Evolutionary conservation across 1,284 basidiomycete genomes (phyloP).

Genomic region (Cutaneotrichosporon sp.): DNA sequence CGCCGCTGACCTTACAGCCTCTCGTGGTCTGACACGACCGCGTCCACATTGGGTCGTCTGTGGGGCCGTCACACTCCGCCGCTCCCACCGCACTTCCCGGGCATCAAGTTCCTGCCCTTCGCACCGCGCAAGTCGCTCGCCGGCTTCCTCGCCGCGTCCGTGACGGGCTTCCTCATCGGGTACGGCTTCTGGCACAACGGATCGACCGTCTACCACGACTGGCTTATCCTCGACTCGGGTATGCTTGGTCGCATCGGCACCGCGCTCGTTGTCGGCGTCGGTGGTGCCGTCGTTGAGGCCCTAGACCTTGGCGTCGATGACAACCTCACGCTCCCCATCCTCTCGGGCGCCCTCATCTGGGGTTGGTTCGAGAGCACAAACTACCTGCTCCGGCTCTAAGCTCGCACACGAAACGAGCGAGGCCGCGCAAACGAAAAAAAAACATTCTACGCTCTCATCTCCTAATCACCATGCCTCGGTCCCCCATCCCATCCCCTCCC

Average conservation of each 20-base stretch:
- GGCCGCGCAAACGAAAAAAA: neutral
- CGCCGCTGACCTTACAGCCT: slow-evolving; percentile 59
- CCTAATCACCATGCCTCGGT: neutral
- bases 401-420: neutral
- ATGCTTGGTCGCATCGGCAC: slow-evolving; percentile 60
- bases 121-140: slow-evolving; percentile 62
- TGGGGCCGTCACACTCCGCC: slow-evolving; percentile 74
- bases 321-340: slow-evolving; percentile 87
- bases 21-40: slow-evolving; percentile 95
- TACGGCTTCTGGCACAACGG: slow-evolving; percentile 70
- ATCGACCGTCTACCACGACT: slow-evolving; percentile 55
- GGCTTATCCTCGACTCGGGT: slow-evolving; percentile 50
- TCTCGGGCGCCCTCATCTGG: slow-evolving; percentile 80
- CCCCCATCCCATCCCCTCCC: neutral
- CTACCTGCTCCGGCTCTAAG: slow-evolving; percentile 23
- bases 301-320: slow-evolving; percentile 89
- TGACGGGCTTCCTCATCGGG: slow-evolving; percentile 73
- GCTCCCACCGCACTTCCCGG: slow-evolving; percentile 62
- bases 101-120: slow-evolving; percentile 43
- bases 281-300: slow-evolving; percentile 80
- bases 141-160: slow-evolving; percentile 79
- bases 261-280: slow-evolving; percentile 66
- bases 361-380: slow-evolving; percentile 49
- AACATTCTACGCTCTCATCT: neutral
- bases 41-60: slow-evolving; percentile 86